A percentile compares a stretch with the other conserved stretches of the same genome.
phyloP scores from a whole-genome alignment of 495 filamentous ascomycete genomes.

The Aspergillus carlsbadensis region DNA sequence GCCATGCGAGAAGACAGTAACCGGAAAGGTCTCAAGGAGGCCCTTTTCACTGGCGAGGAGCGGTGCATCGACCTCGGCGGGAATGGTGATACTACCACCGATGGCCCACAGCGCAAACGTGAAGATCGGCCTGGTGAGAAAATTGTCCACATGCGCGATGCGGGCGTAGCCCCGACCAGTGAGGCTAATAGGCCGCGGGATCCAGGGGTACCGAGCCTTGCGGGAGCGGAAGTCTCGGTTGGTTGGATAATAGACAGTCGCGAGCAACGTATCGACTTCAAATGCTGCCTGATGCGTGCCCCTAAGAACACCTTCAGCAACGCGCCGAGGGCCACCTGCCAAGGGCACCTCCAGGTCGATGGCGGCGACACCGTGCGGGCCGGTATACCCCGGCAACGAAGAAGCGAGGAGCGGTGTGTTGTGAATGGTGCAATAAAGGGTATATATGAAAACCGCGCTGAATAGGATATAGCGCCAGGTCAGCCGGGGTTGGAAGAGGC shows the following conservation, averaged over 20 bases:
- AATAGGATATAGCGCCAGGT: not conserved
- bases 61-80: constrained; percentile 6
- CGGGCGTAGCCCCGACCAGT: constrained; percentile 2
- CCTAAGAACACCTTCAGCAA: not conserved
- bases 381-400: constrained; percentile 1
- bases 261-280: constrained; percentile 6
- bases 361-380: constrained; percentile 1
- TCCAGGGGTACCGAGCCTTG: constrained; percentile 6
- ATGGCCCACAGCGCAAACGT: constrained; percentile 1
- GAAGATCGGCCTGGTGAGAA: constrained; percentile 1
- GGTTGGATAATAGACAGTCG: constrained; percentile 6
- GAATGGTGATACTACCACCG: not conserved
- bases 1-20: constrained; percentile 7
- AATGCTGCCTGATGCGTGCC: not conserved
- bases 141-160: constrained; percentile 3
- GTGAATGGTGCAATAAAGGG: not conserved
- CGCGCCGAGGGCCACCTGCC: not conserved
- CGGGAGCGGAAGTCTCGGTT: constrained; percentile 2
- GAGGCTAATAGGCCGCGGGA: constrained; percentile 6
- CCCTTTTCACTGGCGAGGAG: not conserved
- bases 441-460: not conserved
- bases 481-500: not conserved
- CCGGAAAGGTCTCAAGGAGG: not conserved
- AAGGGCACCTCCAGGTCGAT: constrained; percentile 6
- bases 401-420: constrained; percentile 1